These are phyloP conservation scores for Pseudogymnoascus sp. DNA, from an alignment of 2,329 filamentous ascomycete genomes.

Conservation along the genomic window DNA sequence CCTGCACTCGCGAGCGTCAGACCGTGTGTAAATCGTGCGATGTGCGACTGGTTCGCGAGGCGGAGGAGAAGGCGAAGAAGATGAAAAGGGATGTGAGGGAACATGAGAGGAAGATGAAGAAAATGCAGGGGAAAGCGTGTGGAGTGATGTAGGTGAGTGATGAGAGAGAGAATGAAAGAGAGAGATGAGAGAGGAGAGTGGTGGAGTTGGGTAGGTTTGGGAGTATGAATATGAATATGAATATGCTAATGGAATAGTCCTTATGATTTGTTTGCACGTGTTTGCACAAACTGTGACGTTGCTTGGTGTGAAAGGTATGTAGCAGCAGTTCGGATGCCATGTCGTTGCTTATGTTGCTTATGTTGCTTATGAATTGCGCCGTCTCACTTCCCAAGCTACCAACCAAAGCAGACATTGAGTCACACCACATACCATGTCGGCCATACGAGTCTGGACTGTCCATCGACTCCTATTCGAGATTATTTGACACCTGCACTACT, in stretches of 20 bases:
- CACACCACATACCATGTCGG: background rate
- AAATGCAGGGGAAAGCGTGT: background rate
- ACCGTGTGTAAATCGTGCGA: background rate
- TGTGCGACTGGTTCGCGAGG: background rate
- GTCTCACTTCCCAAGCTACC: background rate
- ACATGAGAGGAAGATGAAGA: background rate
- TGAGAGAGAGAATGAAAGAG: background rate
- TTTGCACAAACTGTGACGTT: background rate
- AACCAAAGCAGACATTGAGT: background rate
- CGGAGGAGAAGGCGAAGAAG: background rate
- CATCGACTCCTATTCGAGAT: background rate
- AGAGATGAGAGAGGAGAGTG: background rate
- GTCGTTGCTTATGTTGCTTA: too few relatives aligned
- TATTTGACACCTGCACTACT: background rate
- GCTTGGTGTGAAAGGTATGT: background rate
- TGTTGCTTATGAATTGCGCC: background rate
- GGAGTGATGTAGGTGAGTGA: background rate
- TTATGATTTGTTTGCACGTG: background rate
- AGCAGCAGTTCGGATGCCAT: too few relatives aligned
- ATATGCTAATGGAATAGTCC: background rate
- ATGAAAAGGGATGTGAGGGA: background rate
- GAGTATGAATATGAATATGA: conserved; percentile 2
- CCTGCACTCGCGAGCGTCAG: background rate
- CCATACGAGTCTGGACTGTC: background rate
- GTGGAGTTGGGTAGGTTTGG: conserved; percentile 20